Percentiles rank a stretch among this genome's conserved stretches.
Evolutionary conservation across 192 early-diverging fungal genomes (phyloP).

Genomic region (Mortierella hygrophila): DNA sequence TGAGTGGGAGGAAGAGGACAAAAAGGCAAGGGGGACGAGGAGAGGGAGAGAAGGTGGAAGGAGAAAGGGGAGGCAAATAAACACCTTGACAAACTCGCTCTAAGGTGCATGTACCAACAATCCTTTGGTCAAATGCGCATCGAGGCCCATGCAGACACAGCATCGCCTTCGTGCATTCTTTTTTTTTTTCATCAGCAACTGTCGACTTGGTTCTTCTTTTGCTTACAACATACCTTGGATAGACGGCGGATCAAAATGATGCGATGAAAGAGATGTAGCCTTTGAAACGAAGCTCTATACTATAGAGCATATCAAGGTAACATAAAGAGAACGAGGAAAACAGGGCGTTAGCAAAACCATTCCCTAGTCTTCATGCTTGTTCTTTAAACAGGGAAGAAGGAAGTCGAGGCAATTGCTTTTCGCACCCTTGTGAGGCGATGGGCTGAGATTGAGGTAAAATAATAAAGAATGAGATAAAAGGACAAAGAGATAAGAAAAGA

Average conservation of each 20-base stretch:
- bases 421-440: neutral
- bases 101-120: constrained; percentile 2
- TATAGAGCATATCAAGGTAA: too few species aligned
- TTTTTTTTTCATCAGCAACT: neutral
- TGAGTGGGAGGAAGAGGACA: neutral
- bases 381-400: too few species aligned
- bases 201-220: neutral
- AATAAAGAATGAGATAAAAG: neutral
- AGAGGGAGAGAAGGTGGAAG: neutral
- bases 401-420: too few species aligned
- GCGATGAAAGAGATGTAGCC: too few species aligned
- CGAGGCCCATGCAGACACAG: constrained; percentile 6
- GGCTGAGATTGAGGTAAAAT: neutral
- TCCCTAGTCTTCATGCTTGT: too few species aligned
- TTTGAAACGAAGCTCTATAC: too few species aligned
- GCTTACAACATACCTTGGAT: neutral
- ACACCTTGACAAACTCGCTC: neutral
- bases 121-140: neutral
- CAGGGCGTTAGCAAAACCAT: too few species aligned
- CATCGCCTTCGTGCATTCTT: neutral
- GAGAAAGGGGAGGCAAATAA: neutral
- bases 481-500: neutral
- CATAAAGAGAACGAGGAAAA: too few species aligned
- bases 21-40: neutral
- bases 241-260: too few species aligned